Evolutionary conservation across 2,329 filamentous ascomycete species (phyloP).

Genomic region (Plenodomus lindquistii): DNA sequence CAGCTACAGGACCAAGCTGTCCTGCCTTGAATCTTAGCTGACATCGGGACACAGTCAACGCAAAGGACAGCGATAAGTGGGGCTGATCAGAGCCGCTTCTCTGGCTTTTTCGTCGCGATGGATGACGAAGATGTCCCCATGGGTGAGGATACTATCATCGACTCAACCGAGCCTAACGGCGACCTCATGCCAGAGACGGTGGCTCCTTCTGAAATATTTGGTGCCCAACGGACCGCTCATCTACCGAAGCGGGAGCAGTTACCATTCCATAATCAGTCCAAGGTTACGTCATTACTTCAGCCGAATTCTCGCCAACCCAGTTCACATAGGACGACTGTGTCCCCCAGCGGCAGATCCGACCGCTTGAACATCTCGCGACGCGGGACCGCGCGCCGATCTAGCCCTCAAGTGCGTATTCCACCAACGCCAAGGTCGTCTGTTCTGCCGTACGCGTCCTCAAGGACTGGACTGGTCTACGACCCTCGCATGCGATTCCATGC

Average conservation of each 20-base stretch:
- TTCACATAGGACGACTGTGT: slow-evolving; percentile 8
- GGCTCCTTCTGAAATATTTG: slow-evolving; percentile 34
- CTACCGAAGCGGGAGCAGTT: slow-evolving; percentile 28
- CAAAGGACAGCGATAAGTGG: slow-evolving; percentile 14
- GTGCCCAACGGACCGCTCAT: slow-evolving; percentile 14
- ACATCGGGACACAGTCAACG: slow-evolving; percentile 12
- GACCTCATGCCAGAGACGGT: slow-evolving; percentile 28
- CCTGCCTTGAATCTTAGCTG: not conserved
- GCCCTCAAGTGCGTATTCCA: slow-evolving; percentile 34
- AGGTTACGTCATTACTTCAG: slow-evolving; percentile 12
- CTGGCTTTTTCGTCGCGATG: slow-evolving; percentile 19
- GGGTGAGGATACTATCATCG: slow-evolving; percentile 33
- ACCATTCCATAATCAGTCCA: slow-evolving; percentile 29
- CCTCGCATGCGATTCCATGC: slow-evolving; percentile 94
- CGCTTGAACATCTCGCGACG: slow-evolving; percentile 26
- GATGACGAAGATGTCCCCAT: slow-evolving; percentile 36
- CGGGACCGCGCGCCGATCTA: slow-evolving; percentile 16
- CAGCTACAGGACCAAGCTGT: not conserved
- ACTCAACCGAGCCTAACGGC: slow-evolving; percentile 40
- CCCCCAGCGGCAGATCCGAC: slow-evolving; percentile 22
- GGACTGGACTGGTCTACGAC: slow-evolving; percentile 70
- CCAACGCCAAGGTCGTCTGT: slow-evolving; percentile 41
- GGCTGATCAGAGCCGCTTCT: slow-evolving; percentile 20
- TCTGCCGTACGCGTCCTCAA: slow-evolving; percentile 36
- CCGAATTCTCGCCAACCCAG: slow-evolving; percentile 4